phyloP scores from a whole-genome alignment of 441 rosid genomes.

The Erodium trifolium region DNA sequence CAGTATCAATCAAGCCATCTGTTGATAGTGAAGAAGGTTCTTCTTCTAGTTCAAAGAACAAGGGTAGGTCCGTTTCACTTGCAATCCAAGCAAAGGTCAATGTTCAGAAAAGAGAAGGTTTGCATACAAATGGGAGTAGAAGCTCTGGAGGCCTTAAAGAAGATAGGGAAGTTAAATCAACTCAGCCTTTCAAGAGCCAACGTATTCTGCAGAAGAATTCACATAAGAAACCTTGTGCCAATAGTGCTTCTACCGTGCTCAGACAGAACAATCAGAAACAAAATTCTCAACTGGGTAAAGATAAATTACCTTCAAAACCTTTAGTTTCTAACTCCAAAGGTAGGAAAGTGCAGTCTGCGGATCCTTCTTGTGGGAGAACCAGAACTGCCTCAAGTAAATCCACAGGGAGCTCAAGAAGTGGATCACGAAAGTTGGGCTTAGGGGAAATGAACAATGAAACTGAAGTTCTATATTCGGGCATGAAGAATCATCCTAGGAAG shows the following conservation, averaged over 20 bases:
- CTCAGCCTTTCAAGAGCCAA: conserved; percentile 50
- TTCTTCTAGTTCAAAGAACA: conserved; percentile 33
- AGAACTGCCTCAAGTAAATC: conserved; percentile 30
- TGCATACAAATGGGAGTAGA: conserved; percentile 39
- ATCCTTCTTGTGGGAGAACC: conserved; percentile 25
- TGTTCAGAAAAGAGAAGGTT: conserved; percentile 67
- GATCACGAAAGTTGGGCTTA: conserved; percentile 42
- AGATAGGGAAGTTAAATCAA: conserved; percentile 40
- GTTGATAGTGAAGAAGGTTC: conserved; percentile 32
- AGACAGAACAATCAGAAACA: conserved; percentile 90
- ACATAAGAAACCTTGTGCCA: conserved; percentile 37
- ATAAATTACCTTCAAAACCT: conserved; percentile 39
- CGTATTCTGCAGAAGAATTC: conserved; percentile 39
- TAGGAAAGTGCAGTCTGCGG: conserved; percentile 35
- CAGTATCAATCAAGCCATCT: conserved; percentile 31
- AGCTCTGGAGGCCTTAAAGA: conserved; percentile 38
- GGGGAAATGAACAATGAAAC: conserved; percentile 34
- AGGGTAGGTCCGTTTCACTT: conserved; percentile 68
- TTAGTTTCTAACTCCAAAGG: conserved; percentile 30
- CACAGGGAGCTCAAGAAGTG: conserved; percentile 37
- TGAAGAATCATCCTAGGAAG: conserved; percentile 45
- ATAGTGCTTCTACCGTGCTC: conserved; percentile 34
- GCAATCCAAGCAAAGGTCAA: conserved; percentile 87
- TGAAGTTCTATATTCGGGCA: conserved; percentile 28
- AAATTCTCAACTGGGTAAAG: conserved; percentile 42